Evolutionary conservation across 1,284 basidiomycete genomes (phyloP).

Genomic region (Blastosporella zonata): DNA sequence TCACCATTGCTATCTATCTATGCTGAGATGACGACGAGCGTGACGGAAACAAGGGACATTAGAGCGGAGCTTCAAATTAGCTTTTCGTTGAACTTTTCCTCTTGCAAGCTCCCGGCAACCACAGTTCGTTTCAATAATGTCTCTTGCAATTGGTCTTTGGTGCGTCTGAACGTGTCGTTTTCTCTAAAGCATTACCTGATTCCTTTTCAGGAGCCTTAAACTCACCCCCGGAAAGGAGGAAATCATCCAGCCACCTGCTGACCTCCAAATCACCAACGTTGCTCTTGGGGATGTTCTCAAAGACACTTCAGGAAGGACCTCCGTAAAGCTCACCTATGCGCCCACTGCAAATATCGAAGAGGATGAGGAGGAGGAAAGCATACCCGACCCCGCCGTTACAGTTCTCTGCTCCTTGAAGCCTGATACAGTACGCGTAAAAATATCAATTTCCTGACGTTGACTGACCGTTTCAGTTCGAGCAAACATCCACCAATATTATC

Average conservation of each 20-base stretch:
- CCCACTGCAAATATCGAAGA: conserved; percentile 37
- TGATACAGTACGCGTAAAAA: conserved; percentile 53
- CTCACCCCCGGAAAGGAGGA: conserved; percentile 64
- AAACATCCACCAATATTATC: conserved; percentile 72
- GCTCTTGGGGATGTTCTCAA: conserved; percentile 74
- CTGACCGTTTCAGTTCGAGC: conserved; percentile 64
- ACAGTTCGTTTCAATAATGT: conserved; percentile 36
- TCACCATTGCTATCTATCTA: conserved; percentile 44
- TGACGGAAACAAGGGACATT: conserved; percentile 4
- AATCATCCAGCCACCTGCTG: conserved; percentile 61
- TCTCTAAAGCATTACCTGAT: conserved; percentile 12
- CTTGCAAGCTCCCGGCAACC: conserved; percentile 12
- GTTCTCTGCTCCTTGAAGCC: conserved; percentile 69
- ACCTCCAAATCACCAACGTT: conserved; percentile 83
- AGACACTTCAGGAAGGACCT: conserved; percentile 66
- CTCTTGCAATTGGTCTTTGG: conserved; percentile 62
- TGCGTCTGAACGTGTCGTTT: conserved; percentile 32
- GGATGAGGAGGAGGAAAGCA: conserved; percentile 51
- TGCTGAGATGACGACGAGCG: conserved; percentile 13
- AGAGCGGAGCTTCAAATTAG: conserved; percentile 36
- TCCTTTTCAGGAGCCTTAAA: conserved; percentile 50
- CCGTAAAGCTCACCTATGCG: conserved; percentile 75
- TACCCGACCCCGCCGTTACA: conserved; percentile 44
- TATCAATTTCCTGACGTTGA: neutral
- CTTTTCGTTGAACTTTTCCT: conserved; percentile 20